Evolutionary conservation across 768 basidiomycete genomes (phyloP).

Genomic region (Lentinus brumalis): DNA sequence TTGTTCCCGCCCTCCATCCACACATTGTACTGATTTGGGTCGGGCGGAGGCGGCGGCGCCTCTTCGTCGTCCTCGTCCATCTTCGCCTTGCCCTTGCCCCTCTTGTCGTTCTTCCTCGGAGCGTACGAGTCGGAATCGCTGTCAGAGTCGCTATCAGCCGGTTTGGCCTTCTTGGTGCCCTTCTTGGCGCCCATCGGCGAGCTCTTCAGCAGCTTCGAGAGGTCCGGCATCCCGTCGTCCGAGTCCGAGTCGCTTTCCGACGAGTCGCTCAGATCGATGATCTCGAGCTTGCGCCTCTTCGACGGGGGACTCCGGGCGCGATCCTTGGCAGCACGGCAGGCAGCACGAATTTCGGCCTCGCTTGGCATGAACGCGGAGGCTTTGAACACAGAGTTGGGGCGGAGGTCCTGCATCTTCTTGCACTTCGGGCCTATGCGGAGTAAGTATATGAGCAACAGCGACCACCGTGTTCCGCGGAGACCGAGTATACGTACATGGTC

Average conservation of each 20-base stretch:
- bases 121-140: background rate
- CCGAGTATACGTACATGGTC: conserved; percentile 50
- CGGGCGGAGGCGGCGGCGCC: conserved; percentile 4
- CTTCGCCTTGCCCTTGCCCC: conserved; percentile 24
- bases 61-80: conserved; percentile 30
- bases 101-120: conserved; percentile 31
- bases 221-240: conserved; percentile 56
- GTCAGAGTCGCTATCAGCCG: background rate
- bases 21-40: conserved; percentile 42
- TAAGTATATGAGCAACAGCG: background rate
- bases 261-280: conserved; percentile 22
- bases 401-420: conserved; percentile 62
- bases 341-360: conserved; percentile 52
- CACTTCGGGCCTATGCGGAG: conserved; percentile 61
- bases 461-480: background rate
- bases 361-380: conserved; percentile 70
- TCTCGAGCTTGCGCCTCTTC: conserved; percentile 15
- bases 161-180: background rate
- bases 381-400: conserved; percentile 54
- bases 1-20: conserved; percentile 65
- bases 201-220: conserved; percentile 39
- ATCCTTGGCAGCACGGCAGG: conserved; percentile 39
- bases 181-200: conserved; percentile 7
- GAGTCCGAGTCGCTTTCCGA: conserved; percentile 4
- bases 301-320: conserved; percentile 5